Evolutionary conservation across 176 grass and related monocot species (phyloP).

Genomic region (Oryza meridionalis): DNA sequence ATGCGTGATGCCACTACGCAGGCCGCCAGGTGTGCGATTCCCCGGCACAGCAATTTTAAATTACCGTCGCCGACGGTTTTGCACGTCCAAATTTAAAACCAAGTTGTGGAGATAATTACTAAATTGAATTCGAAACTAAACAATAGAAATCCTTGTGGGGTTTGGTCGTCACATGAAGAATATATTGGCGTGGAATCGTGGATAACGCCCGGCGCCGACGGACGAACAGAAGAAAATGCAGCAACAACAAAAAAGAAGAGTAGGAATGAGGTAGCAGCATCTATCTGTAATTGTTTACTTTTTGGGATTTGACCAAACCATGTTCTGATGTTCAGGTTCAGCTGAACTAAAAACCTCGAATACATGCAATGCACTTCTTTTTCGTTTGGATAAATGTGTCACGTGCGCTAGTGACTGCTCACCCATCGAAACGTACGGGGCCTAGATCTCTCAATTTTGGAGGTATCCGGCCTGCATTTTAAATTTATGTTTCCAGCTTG

Average conservation of each 20-base stretch:
- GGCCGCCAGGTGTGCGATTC: too few species aligned
- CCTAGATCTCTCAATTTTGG: too few species aligned
- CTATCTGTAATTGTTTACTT: background rate
- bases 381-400: background rate
- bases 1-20: too few species aligned
- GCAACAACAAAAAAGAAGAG: too few species aligned
- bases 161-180: background rate
- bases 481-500: too few species aligned
- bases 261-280: background rate
- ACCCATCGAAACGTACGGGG: too few species aligned
- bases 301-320: background rate
- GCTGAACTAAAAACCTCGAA: too few species aligned
- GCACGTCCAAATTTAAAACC: background rate
- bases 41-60: background rate
- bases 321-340: background rate
- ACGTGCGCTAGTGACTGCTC: background rate
- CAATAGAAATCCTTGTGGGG: background rate
- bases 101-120: background rate
- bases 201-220: background rate
- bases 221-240: background rate
- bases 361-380: background rate
- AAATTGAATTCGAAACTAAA: background rate
- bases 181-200: background rate
- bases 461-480: too few species aligned
- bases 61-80: background rate